A percentile compares a stretch with the other conserved stretches of the same genome.
Conservation (phyloP, 2,329 filamentous ascomycete species). For the Phialemoniopsis sp. region DNA sequence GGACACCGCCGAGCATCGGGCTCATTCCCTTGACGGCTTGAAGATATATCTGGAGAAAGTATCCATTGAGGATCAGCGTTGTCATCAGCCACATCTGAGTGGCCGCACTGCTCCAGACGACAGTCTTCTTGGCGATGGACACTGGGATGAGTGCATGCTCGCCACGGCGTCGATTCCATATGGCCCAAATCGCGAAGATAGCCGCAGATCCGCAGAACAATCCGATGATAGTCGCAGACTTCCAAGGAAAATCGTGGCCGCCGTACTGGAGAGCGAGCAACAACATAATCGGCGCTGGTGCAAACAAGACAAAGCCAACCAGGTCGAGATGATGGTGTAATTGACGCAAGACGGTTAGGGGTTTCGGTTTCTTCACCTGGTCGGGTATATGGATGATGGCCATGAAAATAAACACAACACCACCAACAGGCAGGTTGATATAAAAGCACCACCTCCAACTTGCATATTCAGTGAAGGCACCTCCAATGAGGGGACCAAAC, state of each 20-base stretch:
- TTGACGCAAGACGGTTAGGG: slow-evolving; percentile 17
- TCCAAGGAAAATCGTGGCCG: slow-evolving; percentile 32
- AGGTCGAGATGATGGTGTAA: slow-evolving; percentile 33
- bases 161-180: slow-evolving; percentile 32
- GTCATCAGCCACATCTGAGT: slow-evolving; percentile 14
- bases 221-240: slow-evolving; percentile 32
- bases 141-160: slow-evolving; percentile 19
- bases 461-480: slow-evolving; percentile 29
- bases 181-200: slow-evolving; percentile 23
- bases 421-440: slow-evolving; percentile 35
- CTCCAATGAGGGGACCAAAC: slow-evolving; percentile 41
- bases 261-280: slow-evolving; percentile 42
- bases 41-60: slow-evolving; percentile 31
- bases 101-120: slow-evolving; percentile 16
- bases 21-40: slow-evolving; percentile 23
- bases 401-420: slow-evolving; percentile 23
- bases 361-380: slow-evolving; percentile 21
- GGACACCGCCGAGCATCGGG: slow-evolving; percentile 26
- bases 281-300: slow-evolving; percentile 32
- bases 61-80: slow-evolving; percentile 15
- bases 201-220: slow-evolving; percentile 12
- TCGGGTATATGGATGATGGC: slow-evolving; percentile 22
- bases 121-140: slow-evolving; percentile 12
- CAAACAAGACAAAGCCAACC: slow-evolving; percentile 35
- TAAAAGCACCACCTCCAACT: slow-evolving; percentile 41